These are phyloP conservation scores for Ogataea pini DNA, from an alignment of 805 yeast species.

Conservation along the genomic window DNA sequence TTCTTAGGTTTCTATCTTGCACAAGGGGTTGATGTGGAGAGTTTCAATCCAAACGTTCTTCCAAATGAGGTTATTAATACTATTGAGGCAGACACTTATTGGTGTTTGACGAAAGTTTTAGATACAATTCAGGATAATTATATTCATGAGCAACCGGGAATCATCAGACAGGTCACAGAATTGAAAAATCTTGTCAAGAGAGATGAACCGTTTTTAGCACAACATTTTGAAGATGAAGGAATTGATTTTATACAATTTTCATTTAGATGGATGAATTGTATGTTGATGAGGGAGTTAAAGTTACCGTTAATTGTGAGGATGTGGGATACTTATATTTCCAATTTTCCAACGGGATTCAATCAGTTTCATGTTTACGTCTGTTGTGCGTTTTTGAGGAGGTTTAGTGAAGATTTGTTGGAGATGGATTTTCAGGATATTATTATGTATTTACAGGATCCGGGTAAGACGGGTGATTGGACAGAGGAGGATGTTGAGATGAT, in stretches of 20 bases:
- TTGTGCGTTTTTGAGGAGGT: conserved; percentile 91
- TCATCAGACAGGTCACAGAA: conserved; percentile 84
- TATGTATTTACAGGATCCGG: conserved; percentile 82
- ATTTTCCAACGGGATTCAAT: conserved; percentile 76
- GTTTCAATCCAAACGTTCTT: conserved; percentile 61
- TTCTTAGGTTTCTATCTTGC: conserved; percentile 68
- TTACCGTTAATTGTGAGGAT: conserved; percentile 79
- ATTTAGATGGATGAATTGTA: conserved; percentile 98
- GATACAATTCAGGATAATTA: conserved; percentile 97
- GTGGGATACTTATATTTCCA: conserved; percentile 95
- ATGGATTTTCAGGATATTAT: conserved; percentile 96
- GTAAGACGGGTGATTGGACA: conserved; percentile 80
- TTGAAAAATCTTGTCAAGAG: conserved; percentile 74
- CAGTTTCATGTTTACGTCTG: conserved; percentile 96
- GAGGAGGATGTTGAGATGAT: conserved; percentile 89
- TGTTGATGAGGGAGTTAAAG: conserved; percentile 89
- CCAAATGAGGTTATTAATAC: conserved; percentile 61
- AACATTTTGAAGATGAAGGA: conserved; percentile 76
- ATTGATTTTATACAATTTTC: conserved; percentile 95
- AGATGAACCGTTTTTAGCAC: conserved; percentile 71
- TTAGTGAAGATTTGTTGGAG: conserved; percentile 72
- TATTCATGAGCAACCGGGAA: conserved; percentile 98
- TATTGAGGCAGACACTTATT: conserved; percentile 93
- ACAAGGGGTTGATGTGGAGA: conserved; percentile 49
- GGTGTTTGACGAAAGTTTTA: conserved; percentile 89